Conservation (phyloP, 2,329 filamentous ascomycete species). For the Aspergillus aculeatus region DNA sequence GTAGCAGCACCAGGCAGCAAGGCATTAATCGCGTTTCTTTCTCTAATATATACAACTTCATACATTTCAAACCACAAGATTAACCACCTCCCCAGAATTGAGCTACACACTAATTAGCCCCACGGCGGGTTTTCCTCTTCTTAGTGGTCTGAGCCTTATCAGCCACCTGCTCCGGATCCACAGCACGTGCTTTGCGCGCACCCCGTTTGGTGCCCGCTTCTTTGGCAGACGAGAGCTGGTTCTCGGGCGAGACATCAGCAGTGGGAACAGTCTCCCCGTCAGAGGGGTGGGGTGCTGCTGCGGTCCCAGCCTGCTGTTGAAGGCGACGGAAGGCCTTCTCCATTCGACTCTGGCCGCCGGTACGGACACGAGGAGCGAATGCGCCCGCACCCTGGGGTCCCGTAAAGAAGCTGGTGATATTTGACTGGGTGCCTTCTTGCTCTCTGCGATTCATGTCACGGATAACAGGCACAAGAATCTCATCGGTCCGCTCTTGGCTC, state of each 20-base stretch:
- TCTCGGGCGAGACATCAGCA: constrained; percentile 3
- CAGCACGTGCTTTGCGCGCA: constrained; percentile 6
- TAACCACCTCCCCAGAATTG: background rate
- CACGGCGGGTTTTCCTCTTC: constrained; percentile 25
- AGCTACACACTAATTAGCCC: constrained; percentile 1
- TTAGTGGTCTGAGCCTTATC: constrained; percentile 22
- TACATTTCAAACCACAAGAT: too few relatives aligned
- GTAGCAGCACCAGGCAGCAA: too few relatives aligned
- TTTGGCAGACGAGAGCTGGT: constrained; percentile 4
- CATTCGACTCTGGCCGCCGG: constrained; percentile 68
- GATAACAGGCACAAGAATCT: constrained; percentile 93
- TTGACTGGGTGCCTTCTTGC: constrained; percentile 87
- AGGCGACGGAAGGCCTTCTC: constrained; percentile 70
- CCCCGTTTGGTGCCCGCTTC: constrained; percentile 18
- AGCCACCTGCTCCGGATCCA: background rate
- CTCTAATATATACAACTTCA: too few relatives aligned
- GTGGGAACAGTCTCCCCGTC: constrained; percentile 1
- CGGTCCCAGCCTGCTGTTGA: constrained; percentile 52
- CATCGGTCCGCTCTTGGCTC: constrained; percentile 87
- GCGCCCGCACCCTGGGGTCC: constrained; percentile 60
- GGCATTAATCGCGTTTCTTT: too few relatives aligned
- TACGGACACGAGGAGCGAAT: constrained; percentile 68
- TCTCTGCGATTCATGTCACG: constrained; percentile 89
- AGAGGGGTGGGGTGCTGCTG: constrained; percentile 11
- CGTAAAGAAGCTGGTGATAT: constrained; percentile 90